phyloP scores from a whole-genome alignment of 306 rosid genomes.

The Sicyos baderoa region DNA sequence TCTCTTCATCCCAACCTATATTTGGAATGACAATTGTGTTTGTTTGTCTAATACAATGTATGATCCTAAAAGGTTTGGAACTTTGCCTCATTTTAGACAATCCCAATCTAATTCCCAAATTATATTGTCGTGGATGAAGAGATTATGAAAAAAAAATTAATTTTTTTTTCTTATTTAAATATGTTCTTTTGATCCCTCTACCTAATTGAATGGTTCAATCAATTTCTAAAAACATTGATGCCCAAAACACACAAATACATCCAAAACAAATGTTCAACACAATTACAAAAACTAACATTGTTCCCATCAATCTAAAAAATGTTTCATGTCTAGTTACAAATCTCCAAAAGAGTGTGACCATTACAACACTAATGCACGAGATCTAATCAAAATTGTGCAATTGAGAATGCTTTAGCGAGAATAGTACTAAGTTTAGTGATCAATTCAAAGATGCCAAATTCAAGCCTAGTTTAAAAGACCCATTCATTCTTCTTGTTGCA shows the following conservation, averaged over 20 bases:
- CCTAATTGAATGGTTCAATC: neutral
- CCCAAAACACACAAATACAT: neutral
- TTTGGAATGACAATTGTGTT: neutral
- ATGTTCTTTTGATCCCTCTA: neutral
- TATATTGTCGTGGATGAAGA: neutral
- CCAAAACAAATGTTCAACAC: neutral
- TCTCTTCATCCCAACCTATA: constrained; percentile 1
- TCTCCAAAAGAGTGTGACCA: neutral
- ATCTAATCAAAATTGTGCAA: too few relatives aligned
- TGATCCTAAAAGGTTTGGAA: constrained; percentile 2
- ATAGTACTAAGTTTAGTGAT: too few relatives aligned
- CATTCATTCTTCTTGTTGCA: too few relatives aligned
- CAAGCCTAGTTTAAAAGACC: too few relatives aligned
- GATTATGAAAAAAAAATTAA: neutral
- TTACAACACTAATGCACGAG: too few relatives aligned
- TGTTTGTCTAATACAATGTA: constrained; percentile 11
- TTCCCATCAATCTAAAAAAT: neutral
- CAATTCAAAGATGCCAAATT: too few relatives aligned
- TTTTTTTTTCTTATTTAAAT: neutral
- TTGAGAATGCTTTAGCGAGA: too few relatives aligned
- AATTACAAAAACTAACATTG: neutral
- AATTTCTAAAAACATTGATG: neutral
- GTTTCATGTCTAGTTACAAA: neutral
- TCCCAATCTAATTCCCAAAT: constrained; percentile 10
- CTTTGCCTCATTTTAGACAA: constrained; percentile 13